Conservation (phyloP, 2,329 filamentous ascomycete genomes). For the Leptographium galeiforme region DNA sequence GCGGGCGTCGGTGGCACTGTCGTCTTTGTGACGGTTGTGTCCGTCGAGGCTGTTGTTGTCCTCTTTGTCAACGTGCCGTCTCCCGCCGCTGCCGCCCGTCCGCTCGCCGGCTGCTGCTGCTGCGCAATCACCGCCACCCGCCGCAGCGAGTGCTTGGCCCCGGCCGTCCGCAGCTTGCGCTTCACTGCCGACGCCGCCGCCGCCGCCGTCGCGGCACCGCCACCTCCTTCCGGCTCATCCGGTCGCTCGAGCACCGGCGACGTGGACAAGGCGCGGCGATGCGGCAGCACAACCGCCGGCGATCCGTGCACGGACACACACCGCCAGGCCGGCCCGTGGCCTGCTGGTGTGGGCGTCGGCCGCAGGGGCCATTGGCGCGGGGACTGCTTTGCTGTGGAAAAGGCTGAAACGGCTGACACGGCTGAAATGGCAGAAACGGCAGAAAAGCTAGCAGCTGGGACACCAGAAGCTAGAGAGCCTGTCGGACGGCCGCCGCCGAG, state of each 20-base stretch:
- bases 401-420: background rate
- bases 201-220: background rate
- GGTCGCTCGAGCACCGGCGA: conserved; percentile 44
- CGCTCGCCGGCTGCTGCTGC: background rate
- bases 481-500: too few relatives aligned
- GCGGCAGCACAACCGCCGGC: conserved; percentile 28
- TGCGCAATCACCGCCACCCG: conserved; percentile 70
- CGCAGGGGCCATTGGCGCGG: background rate
- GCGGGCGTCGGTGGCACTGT: background rate
- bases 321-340: background rate
- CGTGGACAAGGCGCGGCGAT: conserved; percentile 51
- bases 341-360: background rate
- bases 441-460: too few relatives aligned
- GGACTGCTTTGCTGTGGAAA: background rate
- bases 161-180: conserved; percentile 10
- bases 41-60: background rate
- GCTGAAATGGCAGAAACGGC: too few relatives aligned
- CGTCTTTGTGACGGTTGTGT: background rate
- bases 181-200: conserved; percentile 3
- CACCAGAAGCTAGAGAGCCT: too few relatives aligned
- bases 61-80: background rate
- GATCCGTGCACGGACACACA: conserved; percentile 30
- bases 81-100: conserved; percentile 7
- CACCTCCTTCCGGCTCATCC: conserved; percentile 13
- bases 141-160: conserved; percentile 55